Evolutionary conservation across 805 yeast genomes (phyloP).

Genomic region (Lipomyces lipofer): DNA sequence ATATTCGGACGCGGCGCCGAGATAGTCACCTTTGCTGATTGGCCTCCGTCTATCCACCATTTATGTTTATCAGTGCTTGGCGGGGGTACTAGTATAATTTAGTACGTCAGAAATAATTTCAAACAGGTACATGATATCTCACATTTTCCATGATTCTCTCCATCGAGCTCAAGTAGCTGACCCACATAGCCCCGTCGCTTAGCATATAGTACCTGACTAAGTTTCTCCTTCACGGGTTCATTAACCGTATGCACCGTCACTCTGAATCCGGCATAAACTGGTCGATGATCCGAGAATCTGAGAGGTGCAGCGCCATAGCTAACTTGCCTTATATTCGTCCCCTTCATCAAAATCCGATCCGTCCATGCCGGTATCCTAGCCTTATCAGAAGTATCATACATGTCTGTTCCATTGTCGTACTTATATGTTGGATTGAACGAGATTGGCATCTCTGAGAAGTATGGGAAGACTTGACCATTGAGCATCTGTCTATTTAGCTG

Average conservation of each 20-base stretch:
- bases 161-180: conserved; percentile 36
- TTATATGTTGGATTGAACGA: conserved; percentile 89
- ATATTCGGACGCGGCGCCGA: conserved; percentile 44
- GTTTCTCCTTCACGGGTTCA: conserved; percentile 54
- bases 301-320: conserved; percentile 67
- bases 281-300: conserved; percentile 82
- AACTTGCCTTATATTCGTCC: conserved; percentile 58
- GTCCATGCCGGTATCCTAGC: conserved; percentile 97
- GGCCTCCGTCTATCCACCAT: conserved; percentile 92
- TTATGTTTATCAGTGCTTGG: conserved; percentile 80
- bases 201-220: conserved; percentile 61
- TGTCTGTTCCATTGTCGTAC: conserved; percentile 78
- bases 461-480: conserved; percentile 68
- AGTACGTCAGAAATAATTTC: background rate
- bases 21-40: conserved; percentile 67
- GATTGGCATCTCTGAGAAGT: conserved; percentile 73
- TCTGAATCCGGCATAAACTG: conserved; percentile 79
- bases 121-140: conserved; percentile 27
- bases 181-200: conserved; percentile 50
- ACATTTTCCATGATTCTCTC: conserved; percentile 5
- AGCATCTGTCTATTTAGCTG: conserved; percentile 78
- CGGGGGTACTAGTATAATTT: conserved; percentile 61
- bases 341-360: conserved; percentile 74
- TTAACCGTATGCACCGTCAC: conserved; percentile 70
- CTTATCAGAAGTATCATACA: conserved; percentile 87